Conservation (phyloP, 306 rosid species). For the Lathyrus oleraceus region DNA sequence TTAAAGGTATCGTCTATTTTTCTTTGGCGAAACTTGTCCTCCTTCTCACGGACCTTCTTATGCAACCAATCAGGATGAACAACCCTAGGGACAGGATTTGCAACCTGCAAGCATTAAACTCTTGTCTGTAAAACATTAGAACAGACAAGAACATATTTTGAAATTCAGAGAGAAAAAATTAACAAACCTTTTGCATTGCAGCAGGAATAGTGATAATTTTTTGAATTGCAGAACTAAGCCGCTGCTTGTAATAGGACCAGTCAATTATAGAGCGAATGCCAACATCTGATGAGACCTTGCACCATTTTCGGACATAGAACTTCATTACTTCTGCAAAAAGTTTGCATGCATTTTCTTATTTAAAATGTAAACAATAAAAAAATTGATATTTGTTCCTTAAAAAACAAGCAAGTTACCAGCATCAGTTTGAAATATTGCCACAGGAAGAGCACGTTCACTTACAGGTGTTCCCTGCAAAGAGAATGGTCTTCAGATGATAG, state of each 20-base stretch:
- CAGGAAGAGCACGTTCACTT: constrained; percentile 99
- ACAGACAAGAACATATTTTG: constrained; percentile 25
- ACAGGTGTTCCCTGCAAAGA: constrained; percentile 91
- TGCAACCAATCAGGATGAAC: constrained; percentile 98
- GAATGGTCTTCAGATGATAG: constrained; percentile 16
- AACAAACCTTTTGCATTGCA: constrained; percentile 95
- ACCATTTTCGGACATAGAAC: constrained; percentile 93
- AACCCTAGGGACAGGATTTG: constrained; percentile 95
- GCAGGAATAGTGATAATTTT: constrained; percentile 96
- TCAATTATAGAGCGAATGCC: constrained; percentile 91
- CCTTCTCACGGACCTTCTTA: constrained; percentile 96
- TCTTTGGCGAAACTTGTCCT: constrained; percentile 87
- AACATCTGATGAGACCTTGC: constrained; percentile 89
- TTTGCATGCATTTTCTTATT: constrained; percentile 25
- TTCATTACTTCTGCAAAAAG: constrained; percentile 79
- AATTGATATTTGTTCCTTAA: constrained; percentile 7
- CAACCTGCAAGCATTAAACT: constrained; percentile 60
- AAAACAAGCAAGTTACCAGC: constrained; percentile 58
- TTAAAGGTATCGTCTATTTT: constrained; percentile 72
- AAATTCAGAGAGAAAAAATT: constrained; percentile 30
- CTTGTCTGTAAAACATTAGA: constrained; percentile 22
- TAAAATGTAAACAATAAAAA: constrained; percentile 28
- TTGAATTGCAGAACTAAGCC: constrained; percentile 90
- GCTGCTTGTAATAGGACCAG: constrained; percentile 98
- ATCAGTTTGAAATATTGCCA: constrained; percentile 94